Evolutionary conservation across 805 yeast genomes (phyloP).

Genomic region (Metschnikowia sp.): DNA sequence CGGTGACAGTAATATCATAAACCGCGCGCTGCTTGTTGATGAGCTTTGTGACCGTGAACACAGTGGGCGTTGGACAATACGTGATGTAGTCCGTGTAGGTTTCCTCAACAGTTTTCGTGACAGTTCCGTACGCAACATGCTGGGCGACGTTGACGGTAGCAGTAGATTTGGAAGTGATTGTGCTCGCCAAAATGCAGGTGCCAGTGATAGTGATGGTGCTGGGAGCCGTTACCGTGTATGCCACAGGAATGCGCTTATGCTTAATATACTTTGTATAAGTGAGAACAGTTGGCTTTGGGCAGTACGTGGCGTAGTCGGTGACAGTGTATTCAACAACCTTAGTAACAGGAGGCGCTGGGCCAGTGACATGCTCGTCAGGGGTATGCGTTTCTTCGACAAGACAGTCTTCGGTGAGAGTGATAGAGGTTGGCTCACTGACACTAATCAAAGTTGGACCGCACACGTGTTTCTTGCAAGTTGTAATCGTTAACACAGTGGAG

Average conservation of each 20-base stretch:
- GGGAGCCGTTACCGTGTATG: constrained; percentile 26
- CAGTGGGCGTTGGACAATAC: constrained; percentile 36
- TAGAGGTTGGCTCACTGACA: constrained; percentile 30
- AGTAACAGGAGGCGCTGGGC: background rate
- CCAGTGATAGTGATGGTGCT: constrained; percentile 32
- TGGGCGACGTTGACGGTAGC: background rate
- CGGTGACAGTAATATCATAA: constrained; percentile 26
- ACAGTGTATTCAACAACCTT: constrained; percentile 29
- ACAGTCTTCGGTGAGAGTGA: constrained; percentile 33
- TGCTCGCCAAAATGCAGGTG: constrained; percentile 25
- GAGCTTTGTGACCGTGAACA: constrained; percentile 33
- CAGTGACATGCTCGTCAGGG: background rate
- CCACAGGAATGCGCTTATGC: constrained; percentile 25
- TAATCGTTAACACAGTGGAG: constrained; percentile 32
- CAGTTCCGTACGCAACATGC: constrained; percentile 9
- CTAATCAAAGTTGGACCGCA: constrained; percentile 29
- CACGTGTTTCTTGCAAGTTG: constrained; percentile 28
- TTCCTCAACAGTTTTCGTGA: constrained; percentile 23
- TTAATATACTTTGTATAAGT: constrained; percentile 32
- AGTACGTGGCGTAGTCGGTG: constrained; percentile 38
- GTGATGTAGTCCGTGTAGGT: constrained; percentile 36
- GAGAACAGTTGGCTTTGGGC: constrained; percentile 34
- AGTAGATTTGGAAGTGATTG: background rate
- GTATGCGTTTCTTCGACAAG: constrained; percentile 22
- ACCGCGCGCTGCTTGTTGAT: constrained; percentile 24